phyloP scores from a whole-genome alignment of 139 green algal species.

The Volvox reticuliferus region DNA sequence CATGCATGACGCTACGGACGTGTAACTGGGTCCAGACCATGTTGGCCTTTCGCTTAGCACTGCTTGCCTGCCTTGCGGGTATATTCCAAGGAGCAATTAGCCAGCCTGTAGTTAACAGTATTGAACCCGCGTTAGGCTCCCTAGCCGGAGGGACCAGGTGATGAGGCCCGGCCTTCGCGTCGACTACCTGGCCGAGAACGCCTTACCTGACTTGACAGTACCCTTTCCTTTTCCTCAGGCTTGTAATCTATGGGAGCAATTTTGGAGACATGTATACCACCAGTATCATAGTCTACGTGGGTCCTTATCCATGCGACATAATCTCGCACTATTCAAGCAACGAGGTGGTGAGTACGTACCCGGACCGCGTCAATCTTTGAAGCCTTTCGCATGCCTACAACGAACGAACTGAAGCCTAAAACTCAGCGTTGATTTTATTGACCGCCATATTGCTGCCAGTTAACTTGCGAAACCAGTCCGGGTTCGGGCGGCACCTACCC shows the following conservation, averaged over 20 bases:
- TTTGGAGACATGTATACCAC: conserved; percentile 43
- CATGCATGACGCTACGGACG: not conserved
- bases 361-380: not conserved
- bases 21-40: not conserved
- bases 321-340: conserved; percentile 44
- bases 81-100: not conserved
- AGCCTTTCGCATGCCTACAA: not conserved
- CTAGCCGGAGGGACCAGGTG: conserved; percentile 3
- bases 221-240: conserved; percentile 13
- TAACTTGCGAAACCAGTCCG: conserved; percentile 45
- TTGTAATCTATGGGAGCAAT: conserved; percentile 27
- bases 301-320: conserved; percentile 38
- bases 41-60: conserved; percentile 10
- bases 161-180: not conserved
- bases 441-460: not conserved
- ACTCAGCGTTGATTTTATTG: no score
- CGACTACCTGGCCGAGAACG: not conserved
- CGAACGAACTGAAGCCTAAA: no score
- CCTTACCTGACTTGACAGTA: not conserved
- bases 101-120: not conserved
- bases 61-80: not conserved
- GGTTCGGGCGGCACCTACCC: conserved; percentile 3
- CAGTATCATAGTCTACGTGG: conserved; percentile 16
- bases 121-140: not conserved
- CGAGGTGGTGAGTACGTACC: conserved; percentile 23